Evolutionary conservation across 805 yeast species (phyloP), one percentile per base, ranked within the genome.

Genomic region (Saccharomycopsis selenospora): DNA sequence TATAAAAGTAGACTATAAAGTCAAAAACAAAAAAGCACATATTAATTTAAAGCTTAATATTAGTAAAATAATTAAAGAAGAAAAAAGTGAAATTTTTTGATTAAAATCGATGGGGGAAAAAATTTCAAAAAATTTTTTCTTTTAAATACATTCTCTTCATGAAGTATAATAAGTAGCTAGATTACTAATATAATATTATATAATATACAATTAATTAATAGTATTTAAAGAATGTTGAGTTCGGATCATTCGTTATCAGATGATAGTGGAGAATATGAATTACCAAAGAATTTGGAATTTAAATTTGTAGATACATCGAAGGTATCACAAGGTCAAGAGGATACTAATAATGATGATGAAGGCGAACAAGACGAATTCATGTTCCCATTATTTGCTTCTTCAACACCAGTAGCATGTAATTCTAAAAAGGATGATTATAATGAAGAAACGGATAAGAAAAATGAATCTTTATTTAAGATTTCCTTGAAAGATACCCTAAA

Each of bases 301-400:
- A 53, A 52, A 36, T 52, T 52, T 30, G 53, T 52, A 13, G 53
- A 52, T 29, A 51, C 46, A 17, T 36, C 50, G n/a, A 20, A 27
- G 44, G 25, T 20, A 20, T 33, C 18, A 14, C 22, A 40, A 41
- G 14, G 22, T 3, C 33, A 4, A 20, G 24, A 14, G 6, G 48
- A 44, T 11, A 18, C n/a, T 6, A 11, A 10, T 14, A 13, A 24
- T 8, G 45, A 44, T 7, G 43, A 27, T 17, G 38, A 33, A 6
- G 38, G 17, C 10, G 36, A 41, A 36, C n/a, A 13, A 14, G 54
- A 28, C 17, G 55, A 48, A 36, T 46, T 52, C 36, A 45, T 38
- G 24, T 52, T 52, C 40, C 52, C 52, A 13, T 42, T 52, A 27
- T 52, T 52, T 30, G 52, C 50, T 14, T 36, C 46, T 10, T 18